Evolutionary conservation across 2,329 filamentous ascomycete genomes (phyloP), one percentile per base, ranked within the genome.

Genomic region (Coniochaeta prunicola): DNA sequence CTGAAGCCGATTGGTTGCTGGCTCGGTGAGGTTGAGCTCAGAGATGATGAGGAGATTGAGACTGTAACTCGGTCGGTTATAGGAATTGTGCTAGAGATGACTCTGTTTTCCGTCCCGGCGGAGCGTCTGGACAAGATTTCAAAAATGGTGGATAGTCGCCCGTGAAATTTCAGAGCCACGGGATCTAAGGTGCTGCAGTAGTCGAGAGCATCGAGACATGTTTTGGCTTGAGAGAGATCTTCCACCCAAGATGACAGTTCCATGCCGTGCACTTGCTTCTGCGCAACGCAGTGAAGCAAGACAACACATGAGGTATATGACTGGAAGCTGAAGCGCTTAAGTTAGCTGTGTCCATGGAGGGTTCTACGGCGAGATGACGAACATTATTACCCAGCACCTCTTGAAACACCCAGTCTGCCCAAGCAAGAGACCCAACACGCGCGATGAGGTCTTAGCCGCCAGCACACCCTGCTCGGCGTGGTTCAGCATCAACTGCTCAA

Each of bases 351-450:
- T 26, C 7, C 1, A 40, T 13, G 9, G 36, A 33, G 17, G 17
- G 36, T 17, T 9, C 10, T n/a, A n/a, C 4, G 5, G 15, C 17
- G 17, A 17, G 10, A 4, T 4, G 45, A 58, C 67, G 58, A 63
- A 71, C 70, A 71, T 69, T 13, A 70, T 65, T 7, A 71, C 59
- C 68, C 69, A 72, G 34, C 65, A 68, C 1, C 65, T 60, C 36
- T 62, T 64, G 26, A 68, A 65, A 19, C 67, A 59, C 17, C 61
- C 60, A 5, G 61, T 58, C 15, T 66, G 64, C 8, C 58, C 57
- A 1, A 66, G 56, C 3, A 73, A 59, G 1, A 66, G 54, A 0
- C 60, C 57, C 3, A 69, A 60, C 4, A 72, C 65, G 2, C 61
- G 50, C 0, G 69, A 67, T 0, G 70, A 67, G 8, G 63, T 57